Percentiles rank a stretch among this genome's conserved stretches.
Conservation (phyloP, 2,329 filamentous ascomycete species). For the Alternaria postmessia region DNA sequence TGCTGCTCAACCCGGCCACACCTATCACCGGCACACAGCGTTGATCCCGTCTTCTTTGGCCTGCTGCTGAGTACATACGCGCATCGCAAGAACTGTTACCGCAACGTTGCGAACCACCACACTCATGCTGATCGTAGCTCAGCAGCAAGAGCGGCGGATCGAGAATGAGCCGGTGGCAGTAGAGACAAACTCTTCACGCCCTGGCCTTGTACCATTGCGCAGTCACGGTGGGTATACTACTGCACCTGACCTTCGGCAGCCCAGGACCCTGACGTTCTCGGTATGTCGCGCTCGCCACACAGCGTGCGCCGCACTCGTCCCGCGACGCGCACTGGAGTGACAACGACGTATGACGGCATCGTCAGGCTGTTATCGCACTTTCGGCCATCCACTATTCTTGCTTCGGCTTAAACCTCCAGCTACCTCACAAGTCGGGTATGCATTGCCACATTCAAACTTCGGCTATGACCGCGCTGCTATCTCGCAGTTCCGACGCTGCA, state of each 20-base stretch:
- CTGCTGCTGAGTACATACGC: background rate
- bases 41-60: background rate
- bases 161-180: background rate
- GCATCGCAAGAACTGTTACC: background rate
- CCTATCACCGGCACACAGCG: slow-evolving; percentile 9
- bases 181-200: slow-evolving; percentile 16
- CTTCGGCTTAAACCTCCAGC: slow-evolving; percentile 16
- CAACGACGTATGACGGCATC: slow-evolving; percentile 38
- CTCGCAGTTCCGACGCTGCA: slow-evolving; percentile 3
- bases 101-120: background rate
- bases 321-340: slow-evolving; percentile 20
- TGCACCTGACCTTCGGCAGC: slow-evolving; percentile 41
- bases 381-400: slow-evolving; percentile 12
- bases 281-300: slow-evolving; percentile 34
- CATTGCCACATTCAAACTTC: slow-evolving; percentile 18
- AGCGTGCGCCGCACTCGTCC: slow-evolving; percentile 24
- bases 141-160: background rate
- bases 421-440: slow-evolving; percentile 10
- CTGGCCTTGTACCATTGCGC: slow-evolving; percentile 28
- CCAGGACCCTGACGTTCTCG: slow-evolving; percentile 34
- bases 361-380: slow-evolving; percentile 14
- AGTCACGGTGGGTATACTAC: slow-evolving; percentile 25
- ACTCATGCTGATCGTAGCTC: background rate
- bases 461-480: slow-evolving; percentile 13
- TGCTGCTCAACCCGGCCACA: slow-evolving; percentile 17